Evolutionary conservation across 192 early-diverging fungal species (phyloP).

Genomic region (Dissophora ornata): DNA sequence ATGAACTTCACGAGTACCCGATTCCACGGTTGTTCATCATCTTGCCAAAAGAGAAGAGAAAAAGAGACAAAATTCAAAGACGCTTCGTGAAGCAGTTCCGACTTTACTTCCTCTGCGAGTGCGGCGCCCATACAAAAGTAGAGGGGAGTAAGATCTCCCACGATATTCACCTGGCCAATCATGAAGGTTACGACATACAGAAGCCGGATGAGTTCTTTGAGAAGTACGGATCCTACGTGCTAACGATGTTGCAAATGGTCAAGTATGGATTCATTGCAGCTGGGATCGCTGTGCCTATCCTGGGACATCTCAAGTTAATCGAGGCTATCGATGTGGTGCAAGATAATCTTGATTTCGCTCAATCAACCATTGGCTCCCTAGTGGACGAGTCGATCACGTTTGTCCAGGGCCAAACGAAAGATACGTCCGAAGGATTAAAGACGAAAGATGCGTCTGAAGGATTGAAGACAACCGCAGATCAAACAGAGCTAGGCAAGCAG

Average conservation of each 20-base stretch:
- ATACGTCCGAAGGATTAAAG: no score
- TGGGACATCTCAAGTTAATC: background rate
- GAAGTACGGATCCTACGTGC: background rate
- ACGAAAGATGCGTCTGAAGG: background rate
- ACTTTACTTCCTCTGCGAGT: constrained; percentile 13
- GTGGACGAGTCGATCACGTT: constrained; percentile 22
- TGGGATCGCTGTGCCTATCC: constrained; percentile 6
- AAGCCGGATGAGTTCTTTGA: constrained; percentile 1
- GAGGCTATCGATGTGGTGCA: background rate
- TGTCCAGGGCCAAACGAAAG: no score
- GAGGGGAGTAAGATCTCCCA: background rate
- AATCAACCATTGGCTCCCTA: background rate
- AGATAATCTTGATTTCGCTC: background rate
- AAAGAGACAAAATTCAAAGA: background rate
- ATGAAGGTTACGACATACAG: constrained; percentile 8
- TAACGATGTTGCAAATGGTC: constrained; percentile 1
- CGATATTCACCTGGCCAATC: background rate
- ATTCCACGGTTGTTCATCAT: constrained; percentile 14
- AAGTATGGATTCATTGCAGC: constrained; percentile 1
- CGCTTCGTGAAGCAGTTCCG: constrained; percentile 1
- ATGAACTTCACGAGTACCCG: constrained; percentile 4
- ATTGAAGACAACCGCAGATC: background rate
- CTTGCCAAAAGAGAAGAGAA: background rate
- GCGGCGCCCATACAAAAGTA: background rate
- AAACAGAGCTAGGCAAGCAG: background rate